Conservation (phyloP, 176 grass and related monocot species). For the Eragrostis curvula region DNA sequence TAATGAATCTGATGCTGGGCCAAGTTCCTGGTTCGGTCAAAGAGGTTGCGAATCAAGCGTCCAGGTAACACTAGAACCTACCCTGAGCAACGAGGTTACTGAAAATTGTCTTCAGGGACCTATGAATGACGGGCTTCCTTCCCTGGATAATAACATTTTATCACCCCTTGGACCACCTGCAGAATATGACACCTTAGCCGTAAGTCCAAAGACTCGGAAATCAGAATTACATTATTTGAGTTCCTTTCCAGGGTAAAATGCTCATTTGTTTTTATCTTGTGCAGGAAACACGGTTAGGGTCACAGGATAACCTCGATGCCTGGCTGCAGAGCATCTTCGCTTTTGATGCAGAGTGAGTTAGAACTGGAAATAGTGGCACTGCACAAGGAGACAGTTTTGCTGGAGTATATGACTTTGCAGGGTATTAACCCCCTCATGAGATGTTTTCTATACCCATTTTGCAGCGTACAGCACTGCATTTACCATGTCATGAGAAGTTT, state of each 20-base stretch:
- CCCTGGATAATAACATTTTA: slow-evolving; percentile 18
- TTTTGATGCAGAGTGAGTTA: neutral
- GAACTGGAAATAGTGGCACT: neutral
- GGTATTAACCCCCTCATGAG: neutral
- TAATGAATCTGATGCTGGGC: neutral
- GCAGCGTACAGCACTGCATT: neutral
- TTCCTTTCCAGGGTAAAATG: neutral
- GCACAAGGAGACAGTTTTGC: slow-evolving; percentile 9
- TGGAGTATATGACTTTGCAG: neutral
- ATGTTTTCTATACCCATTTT: neutral
- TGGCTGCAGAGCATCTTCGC: slow-evolving; percentile 15
- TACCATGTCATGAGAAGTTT: neutral
- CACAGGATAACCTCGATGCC: slow-evolving; percentile 50
- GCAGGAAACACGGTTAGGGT: slow-evolving; percentile 58
- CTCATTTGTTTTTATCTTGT: neutral
- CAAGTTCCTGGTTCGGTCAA: neutral
- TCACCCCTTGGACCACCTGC: slow-evolving; percentile 31
- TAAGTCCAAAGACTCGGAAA: slow-evolving; percentile 37
- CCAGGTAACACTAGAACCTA: neutral
- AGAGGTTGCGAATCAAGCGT: neutral
- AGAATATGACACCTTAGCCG: slow-evolving; percentile 37
- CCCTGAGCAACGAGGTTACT: neutral
- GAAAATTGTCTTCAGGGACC: neutral
- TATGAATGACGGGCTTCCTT: neutral
- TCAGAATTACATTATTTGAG: too few species aligned